Evolutionary conservation across 2,329 filamentous ascomycete genomes (phyloP), one percentile per base, ranked within the genome.

Genomic region (Paraphoma chrysanthemicola): DNA sequence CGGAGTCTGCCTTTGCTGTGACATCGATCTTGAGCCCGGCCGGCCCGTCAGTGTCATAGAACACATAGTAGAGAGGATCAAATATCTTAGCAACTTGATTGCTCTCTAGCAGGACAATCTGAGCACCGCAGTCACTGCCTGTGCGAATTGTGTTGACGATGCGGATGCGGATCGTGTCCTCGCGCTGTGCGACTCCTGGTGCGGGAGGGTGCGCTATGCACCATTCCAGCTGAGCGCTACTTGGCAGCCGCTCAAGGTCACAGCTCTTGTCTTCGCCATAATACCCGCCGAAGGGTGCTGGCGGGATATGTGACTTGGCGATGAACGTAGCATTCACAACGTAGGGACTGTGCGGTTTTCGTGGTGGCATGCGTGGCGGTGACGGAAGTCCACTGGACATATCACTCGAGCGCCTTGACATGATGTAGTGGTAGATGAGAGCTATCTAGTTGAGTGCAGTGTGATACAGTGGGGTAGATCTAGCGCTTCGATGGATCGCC

Each of bases 21-120:
- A 51, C 23, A 44, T 56, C 33, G 3, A 36, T 10, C 33, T 36
- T 36, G 10, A 10, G 9, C 33, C 14, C 14, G 14, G 14, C 33
- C 10, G 33, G 33, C 14, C 33, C 33, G 33, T 36, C 33, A 2
- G 9, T 14, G n/a, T 44, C 9, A 30, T 29, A 5, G 16, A 30
- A 51, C 14, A 29, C 8, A 38, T 57, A 57, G 49, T 46, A 56
- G 4, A 57, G 6, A 6, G 54, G 52, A 46, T 57, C 58, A 29
- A 44, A 60, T 4, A 60, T 48, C 46, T 60, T 57, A 6, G 58
- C 58, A 41, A 60, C 51, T 5, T 48, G 44, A 5, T 46, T 46
- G 17, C 44, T 23, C 5, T 49, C 43, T 12, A 42, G 54, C 2
- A 55, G 38, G 5, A 23, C 17, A 9, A 55, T 14, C 29, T 57